Evolutionary conservation across 345 rosid genomes (phyloP), one percentile per base, ranked within the genome.

Genomic region (Eucalyptus sideroxylon): DNA sequence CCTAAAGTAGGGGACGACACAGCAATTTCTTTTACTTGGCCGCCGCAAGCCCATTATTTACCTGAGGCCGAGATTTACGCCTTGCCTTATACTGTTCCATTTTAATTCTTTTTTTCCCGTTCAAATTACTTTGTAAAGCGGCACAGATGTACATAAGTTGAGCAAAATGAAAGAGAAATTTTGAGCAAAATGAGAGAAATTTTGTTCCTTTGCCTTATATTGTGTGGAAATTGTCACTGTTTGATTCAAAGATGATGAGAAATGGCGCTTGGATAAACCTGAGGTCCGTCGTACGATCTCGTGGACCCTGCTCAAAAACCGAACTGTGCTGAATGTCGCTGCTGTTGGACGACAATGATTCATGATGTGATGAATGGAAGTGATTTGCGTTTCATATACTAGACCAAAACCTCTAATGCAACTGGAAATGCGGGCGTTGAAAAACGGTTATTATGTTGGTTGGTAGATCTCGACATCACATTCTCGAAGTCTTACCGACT

Each of bases 1-100:
- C 14, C 42, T 30, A 88, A 89, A 86, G 83, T 69, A 23, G 89
- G 87, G 88, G 86, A 62, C 8, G 85, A 65, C 14, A 87, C 67
- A 17, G 94, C 86, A 11, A 65, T 60, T 11, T 59, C 86, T 26
- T 87, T 87, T 40, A 31, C 11, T 6, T 51, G 59, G 86, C 85
- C 69, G 90, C 96, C 96, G 6, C 69, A 65, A 11, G 97, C 96
- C 27, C 90, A 77, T 49, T 86, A 55, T 93, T 23, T 95, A 91
- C 81, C 92, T 0, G 92, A 90, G 31, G 96, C 90, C 4, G 96
- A 92, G 87, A 72, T 96, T n/a, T 92, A 89, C 62, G 94, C 97
- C 3, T 88, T 97, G 88, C 99, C 99, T 0, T 97, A 91, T 34
- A 88, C 98, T 11, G 87, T 95, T 30, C 96, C 95, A 4, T 96